These are phyloP conservation scores for Rhododendron molle DNA, from an alignment of 148 eudicot genomes.

Conservation along the genomic window DNA sequence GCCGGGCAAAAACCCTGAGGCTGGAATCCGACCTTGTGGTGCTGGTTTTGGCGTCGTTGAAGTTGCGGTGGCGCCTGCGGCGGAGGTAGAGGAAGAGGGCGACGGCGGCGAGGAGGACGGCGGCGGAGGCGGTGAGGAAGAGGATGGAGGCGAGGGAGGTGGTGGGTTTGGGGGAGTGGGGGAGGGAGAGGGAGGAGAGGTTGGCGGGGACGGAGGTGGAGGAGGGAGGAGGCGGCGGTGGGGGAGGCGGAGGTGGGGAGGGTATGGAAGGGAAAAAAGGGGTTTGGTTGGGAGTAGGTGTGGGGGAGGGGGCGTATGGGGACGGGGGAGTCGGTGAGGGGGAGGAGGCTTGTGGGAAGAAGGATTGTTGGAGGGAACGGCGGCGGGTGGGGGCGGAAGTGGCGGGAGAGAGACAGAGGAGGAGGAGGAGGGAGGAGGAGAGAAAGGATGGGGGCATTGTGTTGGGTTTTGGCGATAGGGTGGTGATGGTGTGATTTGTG, in stretches of 20 bases:
- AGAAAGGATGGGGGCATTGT: background rate
- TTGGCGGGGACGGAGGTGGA: background rate
- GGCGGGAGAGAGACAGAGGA: background rate
- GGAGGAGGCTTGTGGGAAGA: background rate
- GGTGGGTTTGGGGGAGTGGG: background rate
- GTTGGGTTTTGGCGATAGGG: background rate
- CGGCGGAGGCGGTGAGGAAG: background rate
- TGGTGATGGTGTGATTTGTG: background rate
- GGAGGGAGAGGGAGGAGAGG: background rate
- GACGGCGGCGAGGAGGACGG: background rate
- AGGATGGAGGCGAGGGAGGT: background rate
- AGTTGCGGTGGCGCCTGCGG: background rate
- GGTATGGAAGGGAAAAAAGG: background rate
- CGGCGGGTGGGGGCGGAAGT: background rate
- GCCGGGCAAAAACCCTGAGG: background rate
- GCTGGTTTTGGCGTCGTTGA: background rate
- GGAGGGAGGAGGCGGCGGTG: background rate
- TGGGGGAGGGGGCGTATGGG: background rate
- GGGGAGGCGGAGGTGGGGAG: background rate
- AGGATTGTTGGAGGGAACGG: background rate
- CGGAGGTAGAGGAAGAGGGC: background rate
- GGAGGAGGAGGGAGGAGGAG: background rate
- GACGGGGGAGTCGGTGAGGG: background rate
- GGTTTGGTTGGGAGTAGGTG: background rate
- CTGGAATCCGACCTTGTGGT: background rate